These are phyloP conservation scores for Suillus americanus DNA, from an alignment of 768 basidiomycete genomes.

Conservation along the genomic window DNA sequence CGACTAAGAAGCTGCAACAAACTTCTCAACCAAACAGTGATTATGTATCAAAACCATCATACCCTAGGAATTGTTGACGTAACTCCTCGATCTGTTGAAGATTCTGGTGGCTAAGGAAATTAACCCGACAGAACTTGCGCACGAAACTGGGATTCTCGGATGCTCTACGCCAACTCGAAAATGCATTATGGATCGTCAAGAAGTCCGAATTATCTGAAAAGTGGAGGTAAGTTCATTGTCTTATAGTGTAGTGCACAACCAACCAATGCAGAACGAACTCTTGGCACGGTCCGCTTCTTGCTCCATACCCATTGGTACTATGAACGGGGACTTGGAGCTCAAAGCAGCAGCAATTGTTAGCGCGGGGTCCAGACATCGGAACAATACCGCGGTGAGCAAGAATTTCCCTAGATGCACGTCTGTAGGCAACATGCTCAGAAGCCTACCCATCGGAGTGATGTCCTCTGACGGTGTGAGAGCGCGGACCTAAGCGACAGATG, in stretches of 20 bases:
- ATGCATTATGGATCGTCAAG: conserved; percentile 88
- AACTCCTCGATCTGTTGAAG: conserved; percentile 96
- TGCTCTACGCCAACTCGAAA: conserved; percentile 81
- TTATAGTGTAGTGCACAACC: conserved; percentile 20
- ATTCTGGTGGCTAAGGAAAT: conserved; percentile 89
- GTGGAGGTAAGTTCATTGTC: conserved; percentile 2
- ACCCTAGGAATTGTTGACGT: conserved; percentile 86
- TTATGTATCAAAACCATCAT: conserved; percentile 16
- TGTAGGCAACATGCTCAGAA: conserved; percentile 89
- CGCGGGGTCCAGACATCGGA: conserved; percentile 93
- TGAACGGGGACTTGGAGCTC: conserved; percentile 91
- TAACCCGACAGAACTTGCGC: conserved; percentile 75
- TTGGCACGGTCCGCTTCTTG: conserved; percentile 86
- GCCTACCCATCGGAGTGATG: conserved; percentile 90
- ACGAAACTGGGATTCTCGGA: conserved; percentile 60
- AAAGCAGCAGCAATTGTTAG: conserved; percentile 92
- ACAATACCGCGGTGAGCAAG: conserved; percentile 77
- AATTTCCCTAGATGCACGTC: conserved; percentile 97
- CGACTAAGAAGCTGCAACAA: conserved; percentile 71
- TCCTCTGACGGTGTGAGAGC: conserved; percentile 86
- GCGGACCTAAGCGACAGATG: conserved; percentile 53
- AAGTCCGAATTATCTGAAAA: conserved; percentile 89
- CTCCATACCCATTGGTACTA: conserved; percentile 86
- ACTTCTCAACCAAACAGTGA: conserved; percentile 4
- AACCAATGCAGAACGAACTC: conserved; percentile 72